phyloP scores from a whole-genome alignment of 2,329 filamentous ascomycete species.

The Passalora sequoiae region DNA sequence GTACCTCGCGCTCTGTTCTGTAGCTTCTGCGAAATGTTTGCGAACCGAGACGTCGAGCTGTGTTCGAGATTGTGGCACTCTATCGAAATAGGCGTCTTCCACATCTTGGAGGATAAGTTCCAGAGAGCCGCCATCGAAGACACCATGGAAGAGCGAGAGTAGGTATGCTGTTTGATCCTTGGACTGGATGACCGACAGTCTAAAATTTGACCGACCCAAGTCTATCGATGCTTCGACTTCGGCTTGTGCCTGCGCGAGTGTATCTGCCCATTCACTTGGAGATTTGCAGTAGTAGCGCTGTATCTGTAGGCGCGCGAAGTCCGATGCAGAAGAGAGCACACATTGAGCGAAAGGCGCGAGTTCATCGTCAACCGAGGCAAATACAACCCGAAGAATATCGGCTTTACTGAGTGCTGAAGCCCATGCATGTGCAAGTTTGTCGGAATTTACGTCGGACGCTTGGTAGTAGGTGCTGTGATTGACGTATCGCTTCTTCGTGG shows the following conservation, averaged over 20 bases:
- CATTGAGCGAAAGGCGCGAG: slow-evolving; percentile 15
- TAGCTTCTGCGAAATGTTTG: slow-evolving; percentile 7
- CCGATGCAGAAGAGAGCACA: neutral
- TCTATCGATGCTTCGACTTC: slow-evolving; percentile 10
- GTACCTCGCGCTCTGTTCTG: slow-evolving; percentile 3
- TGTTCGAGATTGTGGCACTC: neutral
- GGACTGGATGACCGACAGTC: slow-evolving; percentile 5
- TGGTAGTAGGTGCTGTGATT: slow-evolving; percentile 56
- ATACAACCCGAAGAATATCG: slow-evolving; percentile 6
- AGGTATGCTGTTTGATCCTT: slow-evolving; percentile 2
- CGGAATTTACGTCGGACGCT: neutral
- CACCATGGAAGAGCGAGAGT: slow-evolving; percentile 13
- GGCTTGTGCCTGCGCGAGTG: neutral
- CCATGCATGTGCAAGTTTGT: slow-evolving; percentile 5
- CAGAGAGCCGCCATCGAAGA: slow-evolving; percentile 16
- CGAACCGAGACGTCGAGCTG: slow-evolving; percentile 8
- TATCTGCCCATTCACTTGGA: slow-evolving; percentile 1
- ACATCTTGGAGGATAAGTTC: slow-evolving; percentile 13
- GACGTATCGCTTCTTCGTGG: slow-evolving; percentile 9
- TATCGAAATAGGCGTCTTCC: slow-evolving; percentile 3
- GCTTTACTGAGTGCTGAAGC: slow-evolving; percentile 1
- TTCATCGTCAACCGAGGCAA: slow-evolving; percentile 10
- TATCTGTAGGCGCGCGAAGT: neutral
- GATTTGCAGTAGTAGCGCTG: neutral
- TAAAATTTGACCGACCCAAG: slow-evolving; percentile 6